Percentiles rank a stretch among this genome's conserved stretches.
Evolutionary conservation across 495 filamentous ascomycete genomes (phyloP).

Genomic region (Mytilinidion resinicola): DNA sequence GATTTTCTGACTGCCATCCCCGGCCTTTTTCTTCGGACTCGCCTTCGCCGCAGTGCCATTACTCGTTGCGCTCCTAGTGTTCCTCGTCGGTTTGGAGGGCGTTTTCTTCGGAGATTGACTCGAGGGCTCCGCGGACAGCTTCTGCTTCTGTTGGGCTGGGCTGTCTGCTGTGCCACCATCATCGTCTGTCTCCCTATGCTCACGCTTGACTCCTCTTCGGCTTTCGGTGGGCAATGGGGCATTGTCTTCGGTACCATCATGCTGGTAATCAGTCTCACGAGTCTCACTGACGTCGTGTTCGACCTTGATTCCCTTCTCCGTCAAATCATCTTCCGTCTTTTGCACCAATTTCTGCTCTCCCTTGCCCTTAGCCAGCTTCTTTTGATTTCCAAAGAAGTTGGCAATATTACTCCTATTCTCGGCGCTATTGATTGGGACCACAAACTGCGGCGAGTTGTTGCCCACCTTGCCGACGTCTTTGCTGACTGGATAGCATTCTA

Average conservation of each 20-base stretch:
- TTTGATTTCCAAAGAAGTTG: conserved; percentile 74
- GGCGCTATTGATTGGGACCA: conserved; percentile 71
- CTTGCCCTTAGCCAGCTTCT: conserved; percentile 33
- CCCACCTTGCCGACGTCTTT: conserved; percentile 93
- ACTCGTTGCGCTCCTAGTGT: conserved; percentile 44
- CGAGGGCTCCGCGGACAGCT: conserved; percentile 3
- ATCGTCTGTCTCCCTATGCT: conserved; percentile 39
- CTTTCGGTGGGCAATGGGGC: conserved; percentile 38
- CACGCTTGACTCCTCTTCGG: conserved; percentile 50
- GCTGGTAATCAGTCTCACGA: conserved; percentile 39
- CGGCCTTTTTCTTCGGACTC: conserved; percentile 48
- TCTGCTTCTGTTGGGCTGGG: conserved; percentile 19
- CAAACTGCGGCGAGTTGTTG: conserved; percentile 78
- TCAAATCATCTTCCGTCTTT: conserved; percentile 27
- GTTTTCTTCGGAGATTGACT: conserved; percentile 19
- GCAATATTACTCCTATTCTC: conserved; percentile 89
- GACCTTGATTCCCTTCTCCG: conserved; percentile 29
- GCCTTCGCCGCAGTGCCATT: conserved; percentile 39
- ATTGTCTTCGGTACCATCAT: conserved; percentile 44
- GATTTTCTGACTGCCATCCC: conserved; percentile 66
- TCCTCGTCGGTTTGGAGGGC: conserved; percentile 35
- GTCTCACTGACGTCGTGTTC: conserved; percentile 37
- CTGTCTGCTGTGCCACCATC: conserved; percentile 32
- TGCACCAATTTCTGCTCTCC: conserved; percentile 12
- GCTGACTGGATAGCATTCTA: conserved; percentile 79